These are phyloP conservation scores for Penicillium sp. DNA, from an alignment of 2,329 filamentous ascomycete genomes.

Conservation along the genomic window DNA sequence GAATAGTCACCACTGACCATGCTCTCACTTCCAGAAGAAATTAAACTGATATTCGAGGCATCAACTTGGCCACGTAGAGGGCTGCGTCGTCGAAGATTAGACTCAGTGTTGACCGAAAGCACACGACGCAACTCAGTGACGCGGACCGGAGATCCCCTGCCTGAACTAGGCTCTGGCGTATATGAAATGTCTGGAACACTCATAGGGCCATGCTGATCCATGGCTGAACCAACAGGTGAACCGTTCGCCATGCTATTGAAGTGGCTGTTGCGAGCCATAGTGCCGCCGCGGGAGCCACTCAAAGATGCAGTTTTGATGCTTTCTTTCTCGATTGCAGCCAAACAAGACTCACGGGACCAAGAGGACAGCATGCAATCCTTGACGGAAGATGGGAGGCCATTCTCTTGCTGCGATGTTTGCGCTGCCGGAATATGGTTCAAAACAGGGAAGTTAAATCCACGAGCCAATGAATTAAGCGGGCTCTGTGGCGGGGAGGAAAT, in stretches of 20 bases:
- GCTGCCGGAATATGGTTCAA: constrained; percentile 53
- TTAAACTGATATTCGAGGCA: constrained; percentile 38
- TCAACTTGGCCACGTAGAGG: constrained; percentile 47
- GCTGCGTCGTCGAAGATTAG: constrained; percentile 44
- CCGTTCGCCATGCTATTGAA: constrained; percentile 37
- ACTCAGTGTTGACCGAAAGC: constrained; percentile 47
- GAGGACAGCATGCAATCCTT: constrained; percentile 75
- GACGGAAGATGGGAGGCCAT: constrained; percentile 67
- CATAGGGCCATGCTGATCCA: constrained; percentile 38
- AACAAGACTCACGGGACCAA: constrained; percentile 77
- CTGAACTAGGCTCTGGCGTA: constrained; percentile 42
- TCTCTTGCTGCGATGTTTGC: constrained; percentile 42
- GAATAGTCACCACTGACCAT: constrained; percentile 48
- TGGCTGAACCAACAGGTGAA: constrained; percentile 36
- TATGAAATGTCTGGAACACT: constrained; percentile 44
- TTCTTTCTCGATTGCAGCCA: constrained; percentile 68
- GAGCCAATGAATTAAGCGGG: constrained; percentile 69
- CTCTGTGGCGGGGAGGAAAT: constrained; percentile 67
- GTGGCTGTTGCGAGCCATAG: constrained; percentile 41
- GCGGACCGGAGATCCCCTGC: constrained; percentile 50
- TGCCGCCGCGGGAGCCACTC: constrained; percentile 72
- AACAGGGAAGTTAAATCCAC: constrained; percentile 65
- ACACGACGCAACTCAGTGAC: constrained; percentile 54
- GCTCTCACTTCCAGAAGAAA: constrained; percentile 50
- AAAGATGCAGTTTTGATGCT: constrained; percentile 73